Conservation (phyloP, 2,329 filamentous ascomycete species). For the Pseudopyrenochaeta lycopersici region DNA sequence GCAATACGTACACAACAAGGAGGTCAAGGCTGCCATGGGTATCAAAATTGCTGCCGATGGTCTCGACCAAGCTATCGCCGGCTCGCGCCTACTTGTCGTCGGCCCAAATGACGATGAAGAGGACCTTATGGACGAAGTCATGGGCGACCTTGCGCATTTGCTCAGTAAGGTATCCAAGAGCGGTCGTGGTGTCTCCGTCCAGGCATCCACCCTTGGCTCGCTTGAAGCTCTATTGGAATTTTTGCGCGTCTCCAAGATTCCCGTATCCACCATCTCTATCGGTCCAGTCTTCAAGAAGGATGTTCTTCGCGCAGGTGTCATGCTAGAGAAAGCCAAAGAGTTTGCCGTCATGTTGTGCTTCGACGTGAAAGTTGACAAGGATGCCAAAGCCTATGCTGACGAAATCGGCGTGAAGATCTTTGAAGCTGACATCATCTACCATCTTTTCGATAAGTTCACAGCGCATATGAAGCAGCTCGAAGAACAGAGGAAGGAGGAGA, state of each 20-base stretch:
- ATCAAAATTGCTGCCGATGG: constrained; percentile 98
- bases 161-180: constrained; percentile 92
- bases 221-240: constrained; percentile 96
- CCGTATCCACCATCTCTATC: constrained; percentile 95
- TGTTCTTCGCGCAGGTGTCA: constrained; percentile 90
- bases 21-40: constrained; percentile 97
- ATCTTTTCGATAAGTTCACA: constrained; percentile 95
- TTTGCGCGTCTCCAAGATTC: constrained; percentile 94
- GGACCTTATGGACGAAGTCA: constrained; percentile 95
- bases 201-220: constrained; percentile 96
- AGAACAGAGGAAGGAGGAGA: constrained; percentile 95
- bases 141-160: constrained; percentile 89
- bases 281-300: constrained; percentile 98
- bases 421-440: constrained; percentile 98
- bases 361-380: constrained; percentile 99
- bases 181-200: constrained; percentile 93
- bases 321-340: constrained; percentile 95
- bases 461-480: constrained; percentile 89
- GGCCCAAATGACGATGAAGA: constrained; percentile 96
- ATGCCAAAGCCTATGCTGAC: constrained; percentile 88
- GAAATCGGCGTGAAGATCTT: constrained; percentile 97
- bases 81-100: constrained; percentile 92
- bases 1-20: constrained; percentile 97
- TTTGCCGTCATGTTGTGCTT: constrained; percentile 99
- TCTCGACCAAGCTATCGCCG: constrained; percentile 94